Evolutionary conservation across 2,329 filamentous ascomycete genomes (phyloP).

Genomic region (Simplicillium aogashimaense): DNA sequence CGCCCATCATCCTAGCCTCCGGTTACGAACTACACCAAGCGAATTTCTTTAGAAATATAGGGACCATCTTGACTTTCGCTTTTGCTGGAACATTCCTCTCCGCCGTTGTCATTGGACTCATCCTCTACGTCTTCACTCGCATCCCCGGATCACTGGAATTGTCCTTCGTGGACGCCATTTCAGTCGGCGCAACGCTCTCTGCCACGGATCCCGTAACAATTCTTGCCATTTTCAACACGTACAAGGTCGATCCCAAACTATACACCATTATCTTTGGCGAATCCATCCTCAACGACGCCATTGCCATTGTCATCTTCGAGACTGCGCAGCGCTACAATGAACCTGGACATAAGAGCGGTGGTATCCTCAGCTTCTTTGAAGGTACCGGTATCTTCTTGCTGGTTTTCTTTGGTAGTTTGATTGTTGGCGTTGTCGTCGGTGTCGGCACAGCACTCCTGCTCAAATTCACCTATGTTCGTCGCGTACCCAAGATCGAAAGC

Average conservation of each 20-base stretch:
- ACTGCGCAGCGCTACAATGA: constrained; percentile 89
- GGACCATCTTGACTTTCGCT: constrained; percentile 93
- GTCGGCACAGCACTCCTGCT: constrained; percentile 78
- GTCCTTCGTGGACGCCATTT: constrained; percentile 90
- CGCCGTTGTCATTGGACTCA: constrained; percentile 81
- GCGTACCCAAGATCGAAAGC: constrained; percentile 94
- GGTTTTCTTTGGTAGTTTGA: constrained; percentile 88
- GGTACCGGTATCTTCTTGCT: constrained; percentile 90
- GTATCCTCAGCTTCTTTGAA: constrained; percentile 76
- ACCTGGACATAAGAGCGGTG: constrained; percentile 60
- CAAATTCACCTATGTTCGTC: constrained; percentile 88
- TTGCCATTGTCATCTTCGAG: constrained; percentile 97
- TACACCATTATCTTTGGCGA: constrained; percentile 99
- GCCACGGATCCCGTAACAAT: constrained; percentile 97
- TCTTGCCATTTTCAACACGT: constrained; percentile 96
- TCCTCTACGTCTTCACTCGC: constrained; percentile 81
- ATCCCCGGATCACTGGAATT: constrained; percentile 78
- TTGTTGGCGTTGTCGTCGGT: constrained; percentile 81
- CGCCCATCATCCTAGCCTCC: constrained; percentile 92
- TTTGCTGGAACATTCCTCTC: constrained; percentile 97
- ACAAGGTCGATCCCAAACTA: constrained; percentile 97
- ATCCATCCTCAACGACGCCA: constrained; percentile 94
- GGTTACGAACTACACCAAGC: constrained; percentile 97
- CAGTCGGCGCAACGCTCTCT: constrained; percentile 89
- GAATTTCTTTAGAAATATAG: constrained; percentile 98